These are phyloP conservation scores for Colletotrichum paranaense DNA, from an alignment of 2,329 filamentous ascomycete genomes.

Conservation along the genomic window DNA sequence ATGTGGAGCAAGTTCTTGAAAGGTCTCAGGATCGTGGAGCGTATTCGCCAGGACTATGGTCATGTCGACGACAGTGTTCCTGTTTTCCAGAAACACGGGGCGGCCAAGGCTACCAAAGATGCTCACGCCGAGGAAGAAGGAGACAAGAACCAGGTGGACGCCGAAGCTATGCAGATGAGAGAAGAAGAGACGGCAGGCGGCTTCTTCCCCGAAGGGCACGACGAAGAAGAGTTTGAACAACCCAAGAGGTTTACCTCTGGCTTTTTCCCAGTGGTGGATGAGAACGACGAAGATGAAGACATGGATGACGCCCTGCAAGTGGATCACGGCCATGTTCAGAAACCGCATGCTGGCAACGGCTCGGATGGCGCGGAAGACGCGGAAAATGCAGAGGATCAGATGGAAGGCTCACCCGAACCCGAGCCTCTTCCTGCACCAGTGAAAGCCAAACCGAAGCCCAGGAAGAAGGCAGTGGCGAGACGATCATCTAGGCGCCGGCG, in stretches of 20 bases:
- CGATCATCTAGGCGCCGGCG: slow-evolving; percentile 27
- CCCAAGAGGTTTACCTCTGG: slow-evolving; percentile 49
- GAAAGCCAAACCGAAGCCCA: slow-evolving; percentile 26
- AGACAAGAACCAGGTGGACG: slow-evolving; percentile 28
- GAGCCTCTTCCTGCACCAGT: slow-evolving; percentile 17
- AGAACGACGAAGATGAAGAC: slow-evolving; percentile 52
- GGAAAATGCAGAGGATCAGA: neutral
- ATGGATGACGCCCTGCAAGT: slow-evolving; percentile 47
- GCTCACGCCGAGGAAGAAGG: neutral
- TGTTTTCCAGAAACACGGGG: slow-evolving; percentile 59
- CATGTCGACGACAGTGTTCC: slow-evolving; percentile 64
- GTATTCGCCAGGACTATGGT: slow-evolving; percentile 82
- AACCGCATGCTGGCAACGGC: neutral
- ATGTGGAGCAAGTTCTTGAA: slow-evolving; percentile 90
- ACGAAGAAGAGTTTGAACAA: slow-evolving; percentile 56
- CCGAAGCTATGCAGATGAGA: slow-evolving; percentile 40
- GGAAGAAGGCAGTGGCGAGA: slow-evolving; percentile 16
- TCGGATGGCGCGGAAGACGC: neutral
- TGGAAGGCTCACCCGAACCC: neutral
- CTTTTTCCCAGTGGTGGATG: slow-evolving; percentile 61
- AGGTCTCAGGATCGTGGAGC: slow-evolving; percentile 83
- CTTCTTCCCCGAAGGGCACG: slow-evolving; percentile 68
- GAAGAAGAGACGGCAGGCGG: slow-evolving; percentile 69
- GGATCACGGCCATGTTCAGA: slow-evolving; percentile 40
- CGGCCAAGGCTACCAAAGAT: slow-evolving; percentile 38